A percentile compares a stretch with the other conserved stretches of the same genome.
These are phyloP conservation scores for Fusarium sp. DNA, from an alignment of 2,329 filamentous ascomycete species.

Conservation along the genomic window DNA sequence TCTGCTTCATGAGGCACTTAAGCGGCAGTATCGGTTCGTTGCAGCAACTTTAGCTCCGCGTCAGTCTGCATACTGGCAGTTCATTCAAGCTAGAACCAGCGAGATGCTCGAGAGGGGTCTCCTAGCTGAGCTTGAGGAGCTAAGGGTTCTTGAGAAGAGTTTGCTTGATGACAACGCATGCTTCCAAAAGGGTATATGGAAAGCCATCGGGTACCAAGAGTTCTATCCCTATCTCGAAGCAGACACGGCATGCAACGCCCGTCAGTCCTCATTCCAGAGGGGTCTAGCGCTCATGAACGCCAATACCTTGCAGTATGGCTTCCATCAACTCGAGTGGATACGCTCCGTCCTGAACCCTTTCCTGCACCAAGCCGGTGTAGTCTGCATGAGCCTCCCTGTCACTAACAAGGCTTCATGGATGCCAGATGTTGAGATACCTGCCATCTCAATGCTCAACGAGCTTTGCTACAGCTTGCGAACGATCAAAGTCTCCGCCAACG, in stretches of 20 bases:
- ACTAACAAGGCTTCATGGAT: neutral
- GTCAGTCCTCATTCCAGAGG: neutral
- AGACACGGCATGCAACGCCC: neutral
- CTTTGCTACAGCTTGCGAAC: neutral
- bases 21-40: neutral
- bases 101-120: neutral
- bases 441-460: neutral
- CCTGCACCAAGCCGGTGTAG: neutral
- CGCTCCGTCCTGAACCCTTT: neutral
- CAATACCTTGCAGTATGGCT: neutral
- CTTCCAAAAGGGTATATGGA: neutral
- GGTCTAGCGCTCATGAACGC: neutral
- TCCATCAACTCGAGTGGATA: neutral
- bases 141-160: neutral
- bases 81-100: neutral
- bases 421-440: neutral
- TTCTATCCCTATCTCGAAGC: neutral
- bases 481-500: rapidly evolving
- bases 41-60: neutral
- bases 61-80: neutral
- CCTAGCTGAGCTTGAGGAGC: neutral
- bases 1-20: neutral
- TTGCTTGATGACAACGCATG: neutral
- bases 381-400: neutral
- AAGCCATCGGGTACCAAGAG: neutral